These are phyloP conservation scores for Speleostelium caveatum DNA, from an alignment of 78 protist genomes.

Conservation along the genomic window DNA sequence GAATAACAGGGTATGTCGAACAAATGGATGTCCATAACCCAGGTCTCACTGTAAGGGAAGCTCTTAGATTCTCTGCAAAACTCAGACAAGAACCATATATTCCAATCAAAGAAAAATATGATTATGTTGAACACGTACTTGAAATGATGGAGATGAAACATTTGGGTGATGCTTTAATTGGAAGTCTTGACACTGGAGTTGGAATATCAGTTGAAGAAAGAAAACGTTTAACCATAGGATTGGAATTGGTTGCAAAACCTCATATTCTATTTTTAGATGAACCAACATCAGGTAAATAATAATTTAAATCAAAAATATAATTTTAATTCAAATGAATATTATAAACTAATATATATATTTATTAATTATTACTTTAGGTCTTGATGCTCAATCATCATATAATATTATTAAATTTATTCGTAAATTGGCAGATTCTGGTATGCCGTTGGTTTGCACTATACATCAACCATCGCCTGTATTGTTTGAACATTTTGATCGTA, in stretches of 20 bases:
- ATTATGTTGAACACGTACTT: constrained; percentile 30
- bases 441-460: constrained; percentile 79
- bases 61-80: constrained; percentile 58
- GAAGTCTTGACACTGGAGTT: constrained; percentile 43
- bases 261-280: constrained; percentile 31
- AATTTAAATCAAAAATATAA: no score
- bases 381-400: constrained; percentile 74
- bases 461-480: constrained; percentile 89
- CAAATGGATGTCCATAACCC: constrained; percentile 77
- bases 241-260: constrained; percentile 40
- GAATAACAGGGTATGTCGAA: constrained; percentile 78
- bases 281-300: constrained; percentile 47
- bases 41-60: constrained; percentile 59
- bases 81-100: constrained; percentile 39
- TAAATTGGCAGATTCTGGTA: constrained; percentile 65
- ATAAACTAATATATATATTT: no score
- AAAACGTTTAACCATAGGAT: constrained; percentile 70
- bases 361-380: constrained; percentile 68
- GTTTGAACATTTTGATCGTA: constrained; percentile 78
- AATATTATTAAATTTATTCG: constrained; percentile 57
- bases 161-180: constrained; percentile 74
- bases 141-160: constrained; percentile 76
- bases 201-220: constrained; percentile 75
- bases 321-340: no score
- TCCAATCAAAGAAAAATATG: constrained; percentile 26